Conservation (phyloP, 2,329 filamentous ascomycete genomes). For the Daldinia sp. region DNA sequence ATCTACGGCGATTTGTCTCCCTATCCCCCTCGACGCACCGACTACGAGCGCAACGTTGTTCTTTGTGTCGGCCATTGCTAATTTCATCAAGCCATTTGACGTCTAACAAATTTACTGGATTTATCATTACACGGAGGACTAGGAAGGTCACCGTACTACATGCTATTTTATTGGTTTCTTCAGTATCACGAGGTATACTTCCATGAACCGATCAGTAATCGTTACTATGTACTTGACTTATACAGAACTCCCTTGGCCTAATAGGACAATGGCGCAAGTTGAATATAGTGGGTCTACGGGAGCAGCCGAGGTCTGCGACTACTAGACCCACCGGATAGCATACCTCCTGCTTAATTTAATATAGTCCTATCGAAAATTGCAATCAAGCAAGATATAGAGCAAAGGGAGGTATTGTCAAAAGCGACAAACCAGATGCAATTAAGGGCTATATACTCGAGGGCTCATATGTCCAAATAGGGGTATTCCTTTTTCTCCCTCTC, state of each 20-base stretch:
- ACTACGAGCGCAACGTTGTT: constrained; percentile 73
- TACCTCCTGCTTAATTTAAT: background rate
- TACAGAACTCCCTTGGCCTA: background rate
- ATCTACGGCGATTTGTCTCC: constrained; percentile 80
- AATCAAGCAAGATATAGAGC: background rate
- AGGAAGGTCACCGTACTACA: constrained; percentile 1
- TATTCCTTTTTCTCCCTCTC: constrained; percentile 8
- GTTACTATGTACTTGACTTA: constrained; percentile 2
- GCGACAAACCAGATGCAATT: constrained; percentile 4
- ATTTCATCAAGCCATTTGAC: background rate
- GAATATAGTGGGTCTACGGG: constrained; percentile 15
- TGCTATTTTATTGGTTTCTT: background rate
- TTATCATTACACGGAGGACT: background rate
- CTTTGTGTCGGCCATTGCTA: constrained; percentile 8
- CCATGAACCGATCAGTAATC: constrained; percentile 31
- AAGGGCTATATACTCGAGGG: constrained; percentile 12
- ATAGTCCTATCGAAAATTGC: background rate
- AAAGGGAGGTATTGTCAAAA: background rate
- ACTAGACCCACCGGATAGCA: background rate
- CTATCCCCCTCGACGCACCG: constrained; percentile 82
- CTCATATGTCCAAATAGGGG: constrained; percentile 14
- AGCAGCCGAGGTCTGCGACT: constrained; percentile 24
- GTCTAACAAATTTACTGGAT: background rate
- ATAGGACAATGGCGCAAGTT: background rate
- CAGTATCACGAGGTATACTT: constrained; percentile 2